Evolutionary conservation across 139 green algal genomes (phyloP), one percentile per base, ranked within the genome.

Genomic region (Chlorella sp.): DNA sequence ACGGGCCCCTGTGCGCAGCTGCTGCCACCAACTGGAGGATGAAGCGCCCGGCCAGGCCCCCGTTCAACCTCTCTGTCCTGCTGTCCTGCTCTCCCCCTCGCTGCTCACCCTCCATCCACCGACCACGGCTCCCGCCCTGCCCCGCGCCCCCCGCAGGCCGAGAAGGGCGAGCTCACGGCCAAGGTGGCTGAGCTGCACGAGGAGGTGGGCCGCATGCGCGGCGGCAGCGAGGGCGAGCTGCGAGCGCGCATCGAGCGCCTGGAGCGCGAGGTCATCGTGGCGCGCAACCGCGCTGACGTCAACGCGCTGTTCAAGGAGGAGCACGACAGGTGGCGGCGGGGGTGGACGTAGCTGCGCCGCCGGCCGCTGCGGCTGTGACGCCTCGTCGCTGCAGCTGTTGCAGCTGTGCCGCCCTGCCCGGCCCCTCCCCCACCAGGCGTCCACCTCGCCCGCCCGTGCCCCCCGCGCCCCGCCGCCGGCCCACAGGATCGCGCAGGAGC

Each of bases 221-320:
- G 60, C 71, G 73, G 74, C 48, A 43, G 38, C 21, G 74, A 82
- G 42, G 74, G 74, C 53, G 72, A 85, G 65, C 74, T 81, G 58
- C 56, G 64, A 14, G 41, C 42, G 1, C 67, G 67, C 41, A 74
- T 82, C 3, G 66, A 82, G 67, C 63, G n/a, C 9, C 50, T 85
- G 46, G 79, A 85, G 36, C 70, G 62, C 68, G 79, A 85, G n/a
- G 35, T 74, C 40, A 25, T 74, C 43, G 56, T 82, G 17, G 31
- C 63, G 64, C 53, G 74, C 66, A 85, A 85, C 56, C 50, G 65
- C 3, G 67, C 73, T 21, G 79, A 85, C 17, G 79, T 85, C 35
- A 85, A 85, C 63, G 50, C 60, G 33, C 62, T 85, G 60, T 79
- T 85, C 61, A 81, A 66, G 56, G 62, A 76, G 58, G 80, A 85